Percentiles rank a stretch among this genome's conserved stretches.
These are phyloP conservation scores for Podospora australis DNA, from an alignment of 495 filamentous ascomycete species.

Conservation along the genomic window DNA sequence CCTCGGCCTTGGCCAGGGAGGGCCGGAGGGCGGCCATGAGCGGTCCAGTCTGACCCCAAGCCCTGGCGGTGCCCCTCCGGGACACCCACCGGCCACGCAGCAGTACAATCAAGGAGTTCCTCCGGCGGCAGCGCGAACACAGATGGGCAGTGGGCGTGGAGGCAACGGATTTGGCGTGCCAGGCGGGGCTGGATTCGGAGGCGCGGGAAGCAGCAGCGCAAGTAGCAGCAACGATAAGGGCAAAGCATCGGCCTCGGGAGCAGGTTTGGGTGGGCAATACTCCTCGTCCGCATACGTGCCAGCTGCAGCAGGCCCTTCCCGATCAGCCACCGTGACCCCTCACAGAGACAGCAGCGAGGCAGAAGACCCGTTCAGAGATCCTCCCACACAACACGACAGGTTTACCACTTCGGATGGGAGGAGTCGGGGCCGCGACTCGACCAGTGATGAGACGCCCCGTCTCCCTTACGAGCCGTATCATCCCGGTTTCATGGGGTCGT, in stretches of 20 bases:
- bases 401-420: no score
- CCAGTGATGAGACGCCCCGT: constrained; percentile 14
- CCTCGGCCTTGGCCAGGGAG: constrained; percentile 22
- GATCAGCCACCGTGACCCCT: constrained; percentile 31
- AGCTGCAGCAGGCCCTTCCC: constrained; percentile 24
- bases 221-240: constrained; percentile 34
- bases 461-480: constrained; percentile 46
- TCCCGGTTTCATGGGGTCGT: constrained; percentile 37
- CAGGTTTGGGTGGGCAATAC: constrained; percentile 17
- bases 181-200: neutral
- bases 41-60: constrained; percentile 8
- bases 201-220: neutral
- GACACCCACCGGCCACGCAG: neutral
- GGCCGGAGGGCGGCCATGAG: constrained; percentile 16
- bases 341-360: constrained; percentile 17
- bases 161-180: constrained; percentile 10
- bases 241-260: constrained; percentile 22
- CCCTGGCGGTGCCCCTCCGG: neutral
- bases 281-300: neutral
- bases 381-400: no score
- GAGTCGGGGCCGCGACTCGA: no score
- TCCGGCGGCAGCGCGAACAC: neutral
- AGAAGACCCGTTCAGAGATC: constrained; percentile 46
- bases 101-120: neutral
- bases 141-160: constrained; percentile 10